These are phyloP conservation scores for Penstemon davidsonii DNA, from an alignment of 257 asterid genomes.

Conservation along the genomic window DNA sequence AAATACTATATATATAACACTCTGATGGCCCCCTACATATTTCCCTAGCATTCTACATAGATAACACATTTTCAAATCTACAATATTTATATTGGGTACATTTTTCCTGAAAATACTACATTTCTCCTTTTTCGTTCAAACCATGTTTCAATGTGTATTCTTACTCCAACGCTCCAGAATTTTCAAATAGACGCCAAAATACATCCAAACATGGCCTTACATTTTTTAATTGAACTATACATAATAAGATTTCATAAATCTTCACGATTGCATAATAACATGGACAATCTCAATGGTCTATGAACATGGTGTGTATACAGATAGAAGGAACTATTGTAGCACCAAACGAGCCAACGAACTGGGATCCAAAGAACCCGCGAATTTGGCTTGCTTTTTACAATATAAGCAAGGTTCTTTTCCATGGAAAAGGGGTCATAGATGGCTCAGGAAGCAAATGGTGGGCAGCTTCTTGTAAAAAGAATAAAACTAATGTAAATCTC, in stretches of 20 bases:
- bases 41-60: too few relatives aligned
- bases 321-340: conserved; percentile 90
- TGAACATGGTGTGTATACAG: conserved; percentile 38
- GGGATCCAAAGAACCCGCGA: conserved; percentile 73
- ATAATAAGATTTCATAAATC: background rate
- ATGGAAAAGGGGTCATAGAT: conserved; percentile 84
- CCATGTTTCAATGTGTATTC: too few relatives aligned
- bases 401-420: conserved; percentile 56
- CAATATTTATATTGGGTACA: too few relatives aligned
- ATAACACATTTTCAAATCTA: too few relatives aligned
- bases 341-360: conserved; percentile 71
- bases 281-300: background rate
- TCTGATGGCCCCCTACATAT: too few relatives aligned
- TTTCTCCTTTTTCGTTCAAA: too few relatives aligned
- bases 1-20: too few relatives aligned
- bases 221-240: background rate
- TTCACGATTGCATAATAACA: background rate
- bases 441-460: conserved; percentile 99
- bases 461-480: conserved; percentile 98
- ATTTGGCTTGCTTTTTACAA: conserved; percentile 79
- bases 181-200: too few relatives aligned
- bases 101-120: too few relatives aligned
- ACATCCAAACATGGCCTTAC: too few relatives aligned
- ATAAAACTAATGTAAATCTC: conserved; percentile 74
- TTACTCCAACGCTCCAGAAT: too few relatives aligned